Conservation (phyloP, 2,329 filamentous ascomycete species). For the Coleophoma eucalyptorum region DNA sequence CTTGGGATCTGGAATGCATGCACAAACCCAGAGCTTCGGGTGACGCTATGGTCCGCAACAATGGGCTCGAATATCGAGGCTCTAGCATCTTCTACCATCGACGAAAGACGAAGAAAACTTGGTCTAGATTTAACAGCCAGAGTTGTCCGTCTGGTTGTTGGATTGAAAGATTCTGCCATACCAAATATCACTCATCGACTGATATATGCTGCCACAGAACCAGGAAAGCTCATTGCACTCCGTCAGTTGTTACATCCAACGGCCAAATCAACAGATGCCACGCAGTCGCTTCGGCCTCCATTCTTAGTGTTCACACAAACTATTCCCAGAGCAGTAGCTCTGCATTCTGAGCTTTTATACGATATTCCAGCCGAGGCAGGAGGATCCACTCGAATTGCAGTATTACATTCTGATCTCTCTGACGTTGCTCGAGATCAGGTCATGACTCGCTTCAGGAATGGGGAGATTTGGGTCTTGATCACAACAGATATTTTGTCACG, state of each 20-base stretch:
- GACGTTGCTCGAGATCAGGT: slow-evolving; percentile 72
- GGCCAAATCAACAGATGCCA: slow-evolving; percentile 46
- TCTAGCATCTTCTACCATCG: slow-evolving; percentile 66
- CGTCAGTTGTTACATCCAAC: slow-evolving; percentile 83
- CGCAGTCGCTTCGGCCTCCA: slow-evolving; percentile 63
- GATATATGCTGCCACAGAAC: slow-evolving; percentile 86
- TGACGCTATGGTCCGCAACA: slow-evolving; percentile 92
- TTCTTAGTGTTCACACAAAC: slow-evolving; percentile 97
- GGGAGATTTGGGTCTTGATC: slow-evolving; percentile 94
- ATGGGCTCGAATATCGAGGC: slow-evolving; percentile 93
- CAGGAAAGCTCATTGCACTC: slow-evolving; percentile 87
- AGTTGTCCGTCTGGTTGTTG: slow-evolving; percentile 85
- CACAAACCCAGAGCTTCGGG: slow-evolving; percentile 61
- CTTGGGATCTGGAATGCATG: slow-evolving; percentile 80
- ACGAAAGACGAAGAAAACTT: slow-evolving; percentile 43
- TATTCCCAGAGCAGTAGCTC: slow-evolving; percentile 81
- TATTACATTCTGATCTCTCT: slow-evolving; percentile 83
- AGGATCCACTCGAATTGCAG: slow-evolving; percentile 78
- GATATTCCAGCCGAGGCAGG: slow-evolving; percentile 89
- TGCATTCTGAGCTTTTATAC: slow-evolving; percentile 88
- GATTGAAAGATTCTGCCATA: slow-evolving; percentile 91
- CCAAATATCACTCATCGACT: slow-evolving; percentile 89
- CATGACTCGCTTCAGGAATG: slow-evolving; percentile 85
- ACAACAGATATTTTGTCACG: slow-evolving; percentile 91
- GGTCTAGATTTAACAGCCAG: slow-evolving; percentile 35